These are phyloP conservation scores for Carallia pectinifolia DNA, from an alignment of 345 rosid genomes.

Conservation along the genomic window DNA sequence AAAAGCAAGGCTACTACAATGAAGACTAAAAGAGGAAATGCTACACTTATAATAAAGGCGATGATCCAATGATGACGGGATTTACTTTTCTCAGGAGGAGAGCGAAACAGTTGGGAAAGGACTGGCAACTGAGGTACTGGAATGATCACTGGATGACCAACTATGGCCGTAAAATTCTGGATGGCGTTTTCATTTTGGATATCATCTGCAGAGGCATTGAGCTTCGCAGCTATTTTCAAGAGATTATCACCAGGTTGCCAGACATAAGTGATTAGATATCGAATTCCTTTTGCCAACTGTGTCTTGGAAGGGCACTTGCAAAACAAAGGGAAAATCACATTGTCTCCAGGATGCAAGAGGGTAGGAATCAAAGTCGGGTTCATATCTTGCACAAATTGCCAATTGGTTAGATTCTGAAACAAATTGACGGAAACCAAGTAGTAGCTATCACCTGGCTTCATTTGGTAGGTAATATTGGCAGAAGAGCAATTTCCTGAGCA, in stretches of 20 bases:
- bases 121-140: conserved; percentile 47
- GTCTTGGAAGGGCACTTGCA: conserved; percentile 56
- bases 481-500: conserved; percentile 46
- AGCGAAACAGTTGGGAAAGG: conserved; percentile 31
- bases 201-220: conserved; percentile 35
- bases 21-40: conserved; percentile 21
- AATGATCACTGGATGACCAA: conserved; percentile 47
- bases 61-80: conserved; percentile 23
- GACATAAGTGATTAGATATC: conserved; percentile 44
- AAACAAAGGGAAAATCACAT: conserved; percentile 48
- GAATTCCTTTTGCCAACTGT: conserved; percentile 32
- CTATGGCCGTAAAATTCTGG: conserved; percentile 32
- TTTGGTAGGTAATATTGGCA: conserved; percentile 49
- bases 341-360: conserved; percentile 38
- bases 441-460: conserved; percentile 49
- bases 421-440: conserved; percentile 39
- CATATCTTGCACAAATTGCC: conserved; percentile 36
- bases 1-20: conserved; percentile 25
- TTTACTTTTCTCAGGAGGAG: conserved; percentile 15
- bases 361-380: conserved; percentile 40
- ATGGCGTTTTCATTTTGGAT: conserved; percentile 41
- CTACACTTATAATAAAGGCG: conserved; percentile 17
- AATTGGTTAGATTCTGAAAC: conserved; percentile 49
- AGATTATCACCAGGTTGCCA: conserved; percentile 51
- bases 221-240: conserved; percentile 34